Evolutionary conservation across 192 early-diverging fungal genomes (phyloP).

Genomic region (Entomortierella parvispora): DNA sequence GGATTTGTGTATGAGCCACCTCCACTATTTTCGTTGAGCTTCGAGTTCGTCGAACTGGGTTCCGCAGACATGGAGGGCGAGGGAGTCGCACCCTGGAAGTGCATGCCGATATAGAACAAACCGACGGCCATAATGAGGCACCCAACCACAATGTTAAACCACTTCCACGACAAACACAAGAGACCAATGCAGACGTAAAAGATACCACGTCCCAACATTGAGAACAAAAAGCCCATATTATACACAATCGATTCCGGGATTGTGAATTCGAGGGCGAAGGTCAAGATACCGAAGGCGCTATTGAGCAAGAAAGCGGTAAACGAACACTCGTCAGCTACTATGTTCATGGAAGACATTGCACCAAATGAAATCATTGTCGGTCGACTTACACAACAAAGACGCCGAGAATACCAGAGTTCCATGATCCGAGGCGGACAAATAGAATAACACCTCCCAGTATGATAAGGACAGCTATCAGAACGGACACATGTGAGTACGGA

Average conservation of each 20-base stretch:
- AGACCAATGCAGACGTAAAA: constrained; percentile 9
- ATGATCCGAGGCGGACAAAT: constrained; percentile 24
- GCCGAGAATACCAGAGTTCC: constrained; percentile 44
- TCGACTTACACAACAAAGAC: constrained; percentile 27
- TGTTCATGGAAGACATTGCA: too few relatives aligned
- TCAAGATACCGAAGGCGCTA: constrained; percentile 27
- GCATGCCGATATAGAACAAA: constrained; percentile 36
- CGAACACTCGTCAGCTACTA: too few relatives aligned
- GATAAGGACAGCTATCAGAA: constrained; percentile 20
- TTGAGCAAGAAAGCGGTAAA: neutral
- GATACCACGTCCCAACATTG: constrained; percentile 35
- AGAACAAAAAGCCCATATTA: constrained; percentile 43
- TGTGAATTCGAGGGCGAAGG: constrained; percentile 24
- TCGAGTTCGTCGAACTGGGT: constrained; percentile 4
- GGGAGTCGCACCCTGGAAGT: constrained; percentile 29
- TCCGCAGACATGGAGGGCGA: constrained; percentile 43
- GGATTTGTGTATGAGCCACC: neutral
- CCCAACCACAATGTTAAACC: constrained; percentile 49
- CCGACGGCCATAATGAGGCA: constrained; percentile 37
- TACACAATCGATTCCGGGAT: constrained; percentile 32
- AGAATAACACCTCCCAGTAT: constrained; percentile 27
- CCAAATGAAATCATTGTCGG: too few relatives aligned
- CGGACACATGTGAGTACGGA: neutral
- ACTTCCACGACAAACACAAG: constrained; percentile 19
- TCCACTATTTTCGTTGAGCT: neutral